A percentile compares a stretch with the other conserved stretches of the same genome.
Evolutionary conservation across 495 filamentous ascomycete genomes (phyloP).

Genomic region (Aspergillus hancockii): DNA sequence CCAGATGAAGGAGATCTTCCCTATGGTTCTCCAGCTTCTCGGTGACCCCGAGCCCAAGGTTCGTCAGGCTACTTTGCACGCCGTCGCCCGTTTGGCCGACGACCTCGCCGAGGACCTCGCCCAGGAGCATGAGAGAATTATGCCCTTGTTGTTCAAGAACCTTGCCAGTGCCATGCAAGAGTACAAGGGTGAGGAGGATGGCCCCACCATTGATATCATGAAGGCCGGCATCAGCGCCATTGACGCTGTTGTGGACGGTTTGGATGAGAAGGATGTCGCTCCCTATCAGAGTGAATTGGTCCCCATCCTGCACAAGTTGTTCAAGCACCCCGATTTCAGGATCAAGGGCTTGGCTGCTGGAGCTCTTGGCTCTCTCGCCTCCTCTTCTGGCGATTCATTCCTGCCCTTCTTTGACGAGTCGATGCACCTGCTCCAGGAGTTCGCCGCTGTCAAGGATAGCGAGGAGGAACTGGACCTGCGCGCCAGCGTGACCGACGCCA

Average conservation of each 20-base stretch:
- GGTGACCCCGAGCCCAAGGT: conserved; percentile 81
- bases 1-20: conserved; percentile 83
- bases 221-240: conserved; percentile 88
- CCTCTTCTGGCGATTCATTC: conserved; percentile 79
- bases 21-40: conserved; percentile 79
- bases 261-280: conserved; percentile 80
- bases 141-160: conserved; percentile 84
- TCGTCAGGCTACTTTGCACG: conserved; percentile 80
- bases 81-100: conserved; percentile 85
- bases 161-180: conserved; percentile 74
- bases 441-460: conserved; percentile 81
- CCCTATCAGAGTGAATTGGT: conserved; percentile 81
- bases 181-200: conserved; percentile 61
- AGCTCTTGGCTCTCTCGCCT: conserved; percentile 87
- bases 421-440: conserved; percentile 82
- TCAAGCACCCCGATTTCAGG: conserved; percentile 80
- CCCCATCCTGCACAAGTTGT: conserved; percentile 76
- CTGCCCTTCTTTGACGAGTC: conserved; percentile 84
- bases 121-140: conserved; percentile 76
- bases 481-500: conserved; percentile 83
- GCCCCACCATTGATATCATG: conserved; percentile 73
- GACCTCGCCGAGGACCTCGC: conserved; percentile 88
- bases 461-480: conserved; percentile 89
- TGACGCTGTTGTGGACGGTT: conserved; percentile 84
- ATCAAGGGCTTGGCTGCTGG: conserved; percentile 86